Evolutionary conservation across 2,329 filamentous ascomycete genomes (phyloP).

Genomic region (Triangularia setosa): DNA sequence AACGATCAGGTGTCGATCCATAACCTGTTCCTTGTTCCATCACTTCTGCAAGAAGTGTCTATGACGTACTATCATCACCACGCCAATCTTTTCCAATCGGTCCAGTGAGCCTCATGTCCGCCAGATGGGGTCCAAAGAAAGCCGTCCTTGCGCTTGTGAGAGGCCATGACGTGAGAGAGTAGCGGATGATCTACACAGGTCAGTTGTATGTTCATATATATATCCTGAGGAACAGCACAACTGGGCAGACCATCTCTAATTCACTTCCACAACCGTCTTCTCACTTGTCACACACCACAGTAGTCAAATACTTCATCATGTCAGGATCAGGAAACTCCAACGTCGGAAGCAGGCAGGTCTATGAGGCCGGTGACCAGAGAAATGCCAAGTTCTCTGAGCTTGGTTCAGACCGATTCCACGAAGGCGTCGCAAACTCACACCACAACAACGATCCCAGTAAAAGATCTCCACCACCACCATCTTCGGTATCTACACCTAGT

Average conservation of each 20-base stretch:
- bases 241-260: neutral
- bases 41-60: neutral
- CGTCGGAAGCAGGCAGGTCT: conserved; percentile 63
- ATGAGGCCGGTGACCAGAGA: conserved; percentile 75
- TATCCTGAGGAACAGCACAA: neutral
- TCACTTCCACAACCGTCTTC: neutral
- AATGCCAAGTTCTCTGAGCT: conserved; percentile 53
- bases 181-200: neutral
- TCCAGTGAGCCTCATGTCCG: neutral
- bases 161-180: conserved; percentile 2
- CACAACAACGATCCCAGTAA: conserved; percentile 67
- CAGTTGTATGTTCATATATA: neutral
- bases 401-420: conserved; percentile 58
- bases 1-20: neutral
- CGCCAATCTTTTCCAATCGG: neutral
- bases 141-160: neutral
- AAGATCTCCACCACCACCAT: neutral
- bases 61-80: neutral
- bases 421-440: conserved; percentile 70
- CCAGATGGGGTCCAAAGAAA: neutral
- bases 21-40: neutral
- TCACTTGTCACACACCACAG: neutral
- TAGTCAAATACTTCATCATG: conserved; percentile 28
- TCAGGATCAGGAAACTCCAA: conserved; percentile 48
- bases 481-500: neutral